A percentile compares a stretch with the other conserved stretches of the same genome.
phyloP scores from a whole-genome alignment of 1,284 basidiomycete genomes.

The Phlebopus sp. region DNA sequence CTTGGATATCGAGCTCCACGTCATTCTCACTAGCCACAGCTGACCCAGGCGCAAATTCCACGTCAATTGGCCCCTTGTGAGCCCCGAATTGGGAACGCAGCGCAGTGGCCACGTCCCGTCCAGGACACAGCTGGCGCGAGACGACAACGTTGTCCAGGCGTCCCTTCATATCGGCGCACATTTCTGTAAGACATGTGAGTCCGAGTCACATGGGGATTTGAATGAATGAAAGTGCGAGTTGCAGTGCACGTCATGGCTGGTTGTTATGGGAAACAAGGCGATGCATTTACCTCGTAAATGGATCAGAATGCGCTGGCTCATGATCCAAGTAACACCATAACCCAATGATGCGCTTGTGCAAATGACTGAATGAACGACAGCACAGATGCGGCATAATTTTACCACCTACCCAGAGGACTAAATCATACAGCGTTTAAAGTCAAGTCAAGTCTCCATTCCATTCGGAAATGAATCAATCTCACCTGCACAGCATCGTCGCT shows the following conservation, averaged over 20 bases:
- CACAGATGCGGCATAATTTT: not conserved
- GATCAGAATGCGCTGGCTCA: conserved; percentile 39
- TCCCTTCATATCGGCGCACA: conserved; percentile 24
- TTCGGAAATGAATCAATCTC: conserved; percentile 11
- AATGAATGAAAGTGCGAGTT: not conserved
- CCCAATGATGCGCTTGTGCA: conserved; percentile 32
- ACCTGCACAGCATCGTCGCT: conserved; percentile 25
- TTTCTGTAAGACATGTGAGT: conserved; percentile 13
- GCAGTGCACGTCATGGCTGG: not conserved
- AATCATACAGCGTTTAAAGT: conserved; percentile 6
- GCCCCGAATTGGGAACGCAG: conserved; percentile 24
- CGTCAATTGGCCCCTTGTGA: conserved; percentile 23
- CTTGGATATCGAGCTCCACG: conserved; percentile 28
- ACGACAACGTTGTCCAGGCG: conserved; percentile 32
- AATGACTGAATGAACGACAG: not conserved
- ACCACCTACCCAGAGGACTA: conserved; percentile 32
- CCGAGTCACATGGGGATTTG: not conserved
- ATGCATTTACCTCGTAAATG: conserved; percentile 27
- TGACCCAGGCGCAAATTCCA: conserved; percentile 18
- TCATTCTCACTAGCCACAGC: conserved; percentile 12
- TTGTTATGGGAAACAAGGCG: not conserved
- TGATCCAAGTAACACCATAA: conserved; percentile 38
- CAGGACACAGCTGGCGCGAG: conserved; percentile 15
- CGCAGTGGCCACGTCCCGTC: conserved; percentile 17
- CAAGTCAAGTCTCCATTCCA: conserved; percentile 7